Conservation (phyloP, 306 rosid species). For the Quercus agrifolia region DNA sequence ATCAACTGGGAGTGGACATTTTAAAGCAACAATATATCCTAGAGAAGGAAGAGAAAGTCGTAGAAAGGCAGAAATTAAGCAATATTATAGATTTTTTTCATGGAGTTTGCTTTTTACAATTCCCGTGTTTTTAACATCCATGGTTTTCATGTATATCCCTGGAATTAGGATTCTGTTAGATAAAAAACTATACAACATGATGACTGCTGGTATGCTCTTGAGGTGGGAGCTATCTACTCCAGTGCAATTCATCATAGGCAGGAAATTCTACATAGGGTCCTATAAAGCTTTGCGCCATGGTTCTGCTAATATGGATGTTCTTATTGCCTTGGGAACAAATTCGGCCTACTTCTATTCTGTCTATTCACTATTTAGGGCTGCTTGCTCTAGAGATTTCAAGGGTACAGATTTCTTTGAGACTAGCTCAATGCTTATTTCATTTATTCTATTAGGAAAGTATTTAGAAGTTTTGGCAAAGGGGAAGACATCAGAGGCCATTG, state of each 20-base stretch:
- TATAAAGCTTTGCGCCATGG: conserved; percentile 62
- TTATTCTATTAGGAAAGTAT: conserved; percentile 73
- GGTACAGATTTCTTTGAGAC: conserved; percentile 83
- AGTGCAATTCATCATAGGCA: conserved; percentile 64
- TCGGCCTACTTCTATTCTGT: conserved; percentile 85
- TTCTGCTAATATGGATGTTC: conserved; percentile 74
- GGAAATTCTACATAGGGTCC: conserved; percentile 63
- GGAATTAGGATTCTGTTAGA: conserved; percentile 48
- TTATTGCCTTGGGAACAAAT: conserved; percentile 76
- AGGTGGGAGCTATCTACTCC: conserved; percentile 68
- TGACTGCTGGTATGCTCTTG: conserved; percentile 52
- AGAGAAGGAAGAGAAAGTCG: conserved; percentile 42
- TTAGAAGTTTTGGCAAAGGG: conserved; percentile 78
- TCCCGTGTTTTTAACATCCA: conserved; percentile 71
- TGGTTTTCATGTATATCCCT: conserved; percentile 73
- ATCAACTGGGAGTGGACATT: conserved; percentile 54
- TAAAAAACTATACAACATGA: conserved; percentile 49
- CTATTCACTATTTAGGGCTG: conserved; percentile 53
- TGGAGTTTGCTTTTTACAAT: conserved; percentile 61
- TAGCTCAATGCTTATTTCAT: conserved; percentile 69
- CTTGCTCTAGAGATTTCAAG: conserved; percentile 39
- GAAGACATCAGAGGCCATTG: conserved; percentile 77
- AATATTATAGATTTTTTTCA: conserved; percentile 37
- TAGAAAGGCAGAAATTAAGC: conserved; percentile 46
- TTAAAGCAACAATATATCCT: conserved; percentile 54